Conservation (phyloP, 768 basidiomycete genomes). For the Melanogaster broomeanus region DNA sequence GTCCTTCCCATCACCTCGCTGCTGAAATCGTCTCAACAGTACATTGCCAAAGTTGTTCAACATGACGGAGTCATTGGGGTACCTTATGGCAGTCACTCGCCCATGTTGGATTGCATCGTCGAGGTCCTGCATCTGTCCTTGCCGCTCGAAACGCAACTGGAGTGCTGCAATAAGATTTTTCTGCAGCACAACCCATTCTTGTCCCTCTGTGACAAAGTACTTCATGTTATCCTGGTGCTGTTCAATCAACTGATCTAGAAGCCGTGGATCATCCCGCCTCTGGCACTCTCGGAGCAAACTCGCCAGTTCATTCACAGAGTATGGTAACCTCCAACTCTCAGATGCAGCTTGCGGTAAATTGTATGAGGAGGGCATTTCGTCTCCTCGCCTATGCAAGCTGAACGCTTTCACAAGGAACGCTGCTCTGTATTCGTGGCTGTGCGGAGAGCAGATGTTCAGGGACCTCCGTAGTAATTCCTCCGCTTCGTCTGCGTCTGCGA, state of each 20-base stretch:
- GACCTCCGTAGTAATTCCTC: not conserved
- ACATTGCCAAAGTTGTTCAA: too few relatives aligned
- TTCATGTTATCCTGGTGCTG: not conserved
- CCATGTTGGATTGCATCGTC: too few relatives aligned
- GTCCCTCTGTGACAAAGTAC: not conserved
- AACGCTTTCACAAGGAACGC: not conserved
- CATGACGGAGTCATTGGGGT: too few relatives aligned
- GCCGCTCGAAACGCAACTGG: not conserved
- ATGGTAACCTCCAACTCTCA: not conserved
- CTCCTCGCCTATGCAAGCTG: not conserved
- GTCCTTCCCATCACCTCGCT: too few relatives aligned
- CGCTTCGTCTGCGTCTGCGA: slow-evolving; percentile 11
- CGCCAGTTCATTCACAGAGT: not conserved
- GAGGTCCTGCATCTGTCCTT: not conserved
- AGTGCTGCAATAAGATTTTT: not conserved
- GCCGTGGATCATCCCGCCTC: not conserved
- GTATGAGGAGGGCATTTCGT: not conserved
- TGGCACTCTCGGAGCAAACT: not conserved
- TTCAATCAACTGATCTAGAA: not conserved
- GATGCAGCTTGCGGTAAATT: not conserved
- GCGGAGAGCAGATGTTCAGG: not conserved
- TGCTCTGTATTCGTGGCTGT: not conserved
- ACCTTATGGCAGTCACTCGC: too few relatives aligned
- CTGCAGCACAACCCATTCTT: too few relatives aligned
- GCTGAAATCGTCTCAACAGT: too few relatives aligned